Evolutionary conservation across 2,329 filamentous ascomycete genomes (phyloP), one percentile per base, ranked within the genome.

Genomic region (Epichloe coenophiala): DNA sequence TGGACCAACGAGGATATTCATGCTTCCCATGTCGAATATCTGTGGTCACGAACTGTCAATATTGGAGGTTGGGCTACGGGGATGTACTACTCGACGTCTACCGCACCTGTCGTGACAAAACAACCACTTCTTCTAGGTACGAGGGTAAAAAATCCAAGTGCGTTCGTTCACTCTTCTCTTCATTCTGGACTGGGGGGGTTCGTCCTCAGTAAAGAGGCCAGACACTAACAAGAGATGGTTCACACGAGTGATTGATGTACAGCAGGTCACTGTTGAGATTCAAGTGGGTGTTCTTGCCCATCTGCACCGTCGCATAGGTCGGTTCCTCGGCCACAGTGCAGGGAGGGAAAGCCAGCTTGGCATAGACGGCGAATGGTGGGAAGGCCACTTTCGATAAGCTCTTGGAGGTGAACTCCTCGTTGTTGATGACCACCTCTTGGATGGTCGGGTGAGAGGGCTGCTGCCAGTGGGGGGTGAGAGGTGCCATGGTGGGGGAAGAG

Each of bases 231-330:
- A 84, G 70, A 61, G 77, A 78, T 23, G 81, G 81, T 58, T 81
- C 78, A 65, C 81, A 84, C 4, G 77, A 81, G 66, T 84, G 81
- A 64, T 84, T 84, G 57, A 83, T 79, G 65, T 83, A 84, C 44
- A 84, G 63, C 60, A 84, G 61, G 59, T 84, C 80, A 58, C 76
- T 81, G 68, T 84, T 84, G 42, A 84, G 68, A 58, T 78, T 74
- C 58, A 84, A 65, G 61, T 84, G 81, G 51, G 66, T 67, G 56
- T 76, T 63, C 49, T 67, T 67, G 53, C 72, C 76, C 54, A 74
- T 75, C 65, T 84, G 81, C 27, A 84, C 79, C 2, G 80, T 83
- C 33, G 80, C 77, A 58, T 84, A 84, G 11, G 77, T 82, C 3
- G 78, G 71, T 54, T 73, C 70, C 3, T 69, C 63, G 47, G 75